Evolutionary conservation across 257 asterid species (phyloP).

Genomic region (Nicotiana benthamiana): DNA sequence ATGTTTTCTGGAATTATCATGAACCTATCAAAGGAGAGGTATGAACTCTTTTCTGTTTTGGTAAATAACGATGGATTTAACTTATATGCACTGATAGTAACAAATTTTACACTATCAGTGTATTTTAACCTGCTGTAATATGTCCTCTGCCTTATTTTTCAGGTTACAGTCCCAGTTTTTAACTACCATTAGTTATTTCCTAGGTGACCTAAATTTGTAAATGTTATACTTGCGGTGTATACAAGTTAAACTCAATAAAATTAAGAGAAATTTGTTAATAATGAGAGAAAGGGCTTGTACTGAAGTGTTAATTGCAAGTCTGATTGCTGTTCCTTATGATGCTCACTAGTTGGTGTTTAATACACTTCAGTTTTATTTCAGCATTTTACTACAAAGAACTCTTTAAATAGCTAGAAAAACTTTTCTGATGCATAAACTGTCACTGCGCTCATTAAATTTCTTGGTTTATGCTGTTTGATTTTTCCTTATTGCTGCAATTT

Average conservation of each 20-base stretch:
- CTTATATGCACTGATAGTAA: not conserved
- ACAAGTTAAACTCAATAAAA: too few species aligned
- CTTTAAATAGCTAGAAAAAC: not conserved
- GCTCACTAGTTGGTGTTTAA: not conserved
- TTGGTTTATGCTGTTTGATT: not conserved
- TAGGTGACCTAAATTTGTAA: too few species aligned
- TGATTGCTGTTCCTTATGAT: not conserved
- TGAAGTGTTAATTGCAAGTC: not conserved
- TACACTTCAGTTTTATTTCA: not conserved
- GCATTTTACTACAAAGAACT: not conserved
- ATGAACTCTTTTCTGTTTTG: not conserved
- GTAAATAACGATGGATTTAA: not conserved
- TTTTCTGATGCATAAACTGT: too few species aligned
- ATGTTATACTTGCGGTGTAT: too few species aligned
- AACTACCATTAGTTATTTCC: too few species aligned
- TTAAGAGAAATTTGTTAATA: not conserved
- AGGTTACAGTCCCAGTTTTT: too few species aligned
- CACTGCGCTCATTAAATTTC: not conserved
- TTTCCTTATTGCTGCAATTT: not conserved
- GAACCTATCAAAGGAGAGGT: constrained; percentile 78
- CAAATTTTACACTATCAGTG: too few species aligned
- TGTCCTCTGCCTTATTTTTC: too few species aligned
- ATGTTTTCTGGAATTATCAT: constrained; percentile 81
- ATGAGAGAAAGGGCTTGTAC: not conserved
- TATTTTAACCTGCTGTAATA: too few species aligned